These are phyloP conservation scores for Phytophthora sojae DNA, from an alignment of 352 stramenopile genomes.

Conservation along the genomic window DNA sequence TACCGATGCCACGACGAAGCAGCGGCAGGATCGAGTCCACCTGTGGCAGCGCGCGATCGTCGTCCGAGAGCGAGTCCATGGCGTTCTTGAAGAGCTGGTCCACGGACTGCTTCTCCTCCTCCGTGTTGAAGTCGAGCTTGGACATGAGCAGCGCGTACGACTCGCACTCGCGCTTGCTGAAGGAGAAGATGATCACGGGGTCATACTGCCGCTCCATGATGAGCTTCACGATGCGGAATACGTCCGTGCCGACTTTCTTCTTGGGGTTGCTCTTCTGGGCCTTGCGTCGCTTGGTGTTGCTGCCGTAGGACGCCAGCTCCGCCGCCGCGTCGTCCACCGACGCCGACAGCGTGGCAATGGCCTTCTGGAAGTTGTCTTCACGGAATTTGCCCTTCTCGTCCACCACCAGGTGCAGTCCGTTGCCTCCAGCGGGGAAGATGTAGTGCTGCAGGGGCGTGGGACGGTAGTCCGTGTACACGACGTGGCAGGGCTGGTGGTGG, in stretches of 20 bases:
- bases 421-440: constrained; percentile 96
- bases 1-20: constrained; percentile 98
- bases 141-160: constrained; percentile 93
- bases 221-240: constrained; percentile 98
- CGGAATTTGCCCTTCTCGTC: constrained; percentile 99
- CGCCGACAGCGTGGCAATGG: constrained; percentile 84
- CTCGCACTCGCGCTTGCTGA: constrained; percentile 99
- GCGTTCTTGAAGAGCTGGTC: constrained; percentile 97
- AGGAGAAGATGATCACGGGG: constrained; percentile 99
- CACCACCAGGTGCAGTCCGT: constrained; percentile 98
- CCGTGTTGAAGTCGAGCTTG: constrained; percentile 97
- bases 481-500: constrained; percentile 99
- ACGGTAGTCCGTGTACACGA: constrained; percentile 99
- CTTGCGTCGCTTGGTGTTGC: constrained; percentile 76
- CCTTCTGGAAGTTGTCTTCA: constrained; percentile 97
- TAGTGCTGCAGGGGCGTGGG: constrained; percentile 99
- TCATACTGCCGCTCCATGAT: constrained; percentile 98
- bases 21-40: constrained; percentile 97
- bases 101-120: constrained; percentile 98
- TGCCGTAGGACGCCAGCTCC: constrained; percentile 83
- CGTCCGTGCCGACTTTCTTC: constrained; percentile 94
- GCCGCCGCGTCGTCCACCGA: constrained; percentile 69
- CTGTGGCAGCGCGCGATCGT: constrained; percentile 98
- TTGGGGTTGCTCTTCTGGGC: constrained; percentile 70
- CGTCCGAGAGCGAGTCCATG: constrained; percentile 96